Evolutionary conservation across 768 basidiomycete genomes (phyloP), one percentile per base, ranked within the genome.

Genomic region (Russula dissimulans): DNA sequence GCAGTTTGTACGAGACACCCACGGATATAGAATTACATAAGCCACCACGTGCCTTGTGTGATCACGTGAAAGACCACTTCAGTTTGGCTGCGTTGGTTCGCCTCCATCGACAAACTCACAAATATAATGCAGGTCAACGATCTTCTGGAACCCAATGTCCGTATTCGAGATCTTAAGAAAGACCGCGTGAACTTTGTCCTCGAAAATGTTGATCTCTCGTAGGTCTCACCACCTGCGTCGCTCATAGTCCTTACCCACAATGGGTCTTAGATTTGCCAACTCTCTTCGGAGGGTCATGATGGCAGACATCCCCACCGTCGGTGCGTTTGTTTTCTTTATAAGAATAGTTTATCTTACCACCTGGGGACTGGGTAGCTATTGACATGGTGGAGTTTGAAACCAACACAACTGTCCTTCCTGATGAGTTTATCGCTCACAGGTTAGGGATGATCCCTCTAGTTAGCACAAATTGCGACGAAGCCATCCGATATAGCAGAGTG

Each of bases 401-500:
- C 57, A 99, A 99, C 71, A 93, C 92, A 5, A 85, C 91, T 2
- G 95, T 97, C 4, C 75, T 99, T 22, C 91, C 95, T 2, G 97
- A 99, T 73, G 97, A 99, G 75, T 97, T 94, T 75, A 88, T 99
- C 62, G 91, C 94, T 0, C 97, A 99, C 72, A 84, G 97, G 53
- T 78, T 99, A 34, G 97, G 97, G 26, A 88, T 97, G 83, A 79
- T 99, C 32, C 97, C 97, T 8, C 77, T 99, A 26, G 78, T 87
- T 53, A 95, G 91, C 72, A 77, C 84, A 42, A 90, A 89, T 65
- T 95, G 92, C 66, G 91, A 93, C 62, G 90, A 92, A 68, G 90
- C 83, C 22, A 89, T 98, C 71, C 80, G 86, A 62, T 87, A 87
- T 67, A 86, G 84, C 54, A 78, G 87, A 69, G 89, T 86, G 66